Percentiles rank a stretch among this genome's conserved stretches.
Conservation (phyloP, 2,329 filamentous ascomycete species). For the Pseudocercospora cruenta region DNA sequence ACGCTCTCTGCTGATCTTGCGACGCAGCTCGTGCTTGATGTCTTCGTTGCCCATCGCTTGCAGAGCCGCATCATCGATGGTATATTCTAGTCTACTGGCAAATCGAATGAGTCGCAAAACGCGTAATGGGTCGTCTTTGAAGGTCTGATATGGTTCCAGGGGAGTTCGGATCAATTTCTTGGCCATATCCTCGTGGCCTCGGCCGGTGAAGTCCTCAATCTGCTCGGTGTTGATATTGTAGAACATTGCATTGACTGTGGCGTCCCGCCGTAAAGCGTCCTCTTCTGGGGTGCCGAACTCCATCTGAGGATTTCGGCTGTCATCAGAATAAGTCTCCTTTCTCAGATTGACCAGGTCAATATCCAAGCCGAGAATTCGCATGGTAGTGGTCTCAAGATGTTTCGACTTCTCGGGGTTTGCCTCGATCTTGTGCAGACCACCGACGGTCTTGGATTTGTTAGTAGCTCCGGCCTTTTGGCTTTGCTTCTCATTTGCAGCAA, state of each 20-base stretch:
- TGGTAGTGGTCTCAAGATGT: slow-evolving; percentile 89
- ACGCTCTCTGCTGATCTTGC: slow-evolving; percentile 91
- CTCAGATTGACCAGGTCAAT: slow-evolving; percentile 93
- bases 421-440: slow-evolving; percentile 82
- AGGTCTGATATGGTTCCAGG: slow-evolving; percentile 84
- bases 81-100: slow-evolving; percentile 79
- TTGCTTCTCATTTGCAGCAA: slow-evolving; percentile 42
- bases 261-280: slow-evolving; percentile 86
- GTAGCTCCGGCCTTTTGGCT: slow-evolving; percentile 45
- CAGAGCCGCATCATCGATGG: slow-evolving; percentile 71
- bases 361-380: slow-evolving; percentile 81
- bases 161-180: slow-evolving; percentile 78
- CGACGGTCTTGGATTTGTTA: slow-evolving; percentile 62
- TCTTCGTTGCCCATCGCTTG: slow-evolving; percentile 74
- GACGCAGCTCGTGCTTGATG: slow-evolving; percentile 77
- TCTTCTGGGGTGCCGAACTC: slow-evolving; percentile 92
- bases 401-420: slow-evolving; percentile 96
- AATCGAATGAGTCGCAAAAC: slow-evolving; percentile 88
- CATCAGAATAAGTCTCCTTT: slow-evolving; percentile 86
- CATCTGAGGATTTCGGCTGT: slow-evolving; percentile 87
- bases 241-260: slow-evolving; percentile 93
- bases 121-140: slow-evolving; percentile 88
- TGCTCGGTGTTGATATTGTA: slow-evolving; percentile 82
- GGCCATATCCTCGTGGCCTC: slow-evolving; percentile 74
- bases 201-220: slow-evolving; percentile 82